phyloP scores from a whole-genome alignment of 2,329 filamentous ascomycete genomes.

The Ceratocystis cacaofunesta region DNA sequence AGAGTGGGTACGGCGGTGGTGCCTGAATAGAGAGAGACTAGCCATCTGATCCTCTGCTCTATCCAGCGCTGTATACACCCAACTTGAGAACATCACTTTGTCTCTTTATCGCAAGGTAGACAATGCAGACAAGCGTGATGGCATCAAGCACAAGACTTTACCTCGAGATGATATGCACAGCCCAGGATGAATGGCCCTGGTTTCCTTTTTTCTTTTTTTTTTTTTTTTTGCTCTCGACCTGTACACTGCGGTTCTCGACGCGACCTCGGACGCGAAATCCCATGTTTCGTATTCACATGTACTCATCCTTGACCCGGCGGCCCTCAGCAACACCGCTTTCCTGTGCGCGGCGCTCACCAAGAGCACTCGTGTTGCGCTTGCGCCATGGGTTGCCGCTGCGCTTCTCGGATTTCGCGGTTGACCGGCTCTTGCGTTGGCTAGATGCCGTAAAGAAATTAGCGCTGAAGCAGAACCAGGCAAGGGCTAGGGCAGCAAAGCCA shows the following conservation, averaged over 20 bases:
- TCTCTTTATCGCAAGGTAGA: not conserved
- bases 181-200: not conserved
- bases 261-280: not conserved
- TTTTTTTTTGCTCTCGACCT: not conserved
- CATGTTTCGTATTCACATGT: slow-evolving; percentile 31
- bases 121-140: slow-evolving; percentile 1
- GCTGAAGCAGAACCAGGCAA: slow-evolving; percentile 55
- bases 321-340: slow-evolving; percentile 25
- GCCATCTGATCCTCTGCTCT: not conserved
- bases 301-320: slow-evolving; percentile 56
- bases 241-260: not conserved
- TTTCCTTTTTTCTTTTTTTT: not conserved
- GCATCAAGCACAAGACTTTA: not conserved
- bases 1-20: not conserved
- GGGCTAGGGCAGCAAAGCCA: slow-evolving; percentile 48
- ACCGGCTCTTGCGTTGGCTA: slow-evolving; percentile 29
- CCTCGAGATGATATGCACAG: not conserved
- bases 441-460: slow-evolving; percentile 31
- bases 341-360: slow-evolving; percentile 25
- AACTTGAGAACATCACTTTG: not conserved
- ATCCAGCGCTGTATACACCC: not conserved
- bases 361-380: slow-evolving; percentile 25
- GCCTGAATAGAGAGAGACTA: not conserved
- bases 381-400: slow-evolving; percentile 15
- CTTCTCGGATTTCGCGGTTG: slow-evolving; percentile 13